Evolutionary conservation across 1,284 basidiomycete genomes (phyloP), one percentile per base, ranked within the genome.

Genomic region (Salmacisia buchloeana): DNA sequence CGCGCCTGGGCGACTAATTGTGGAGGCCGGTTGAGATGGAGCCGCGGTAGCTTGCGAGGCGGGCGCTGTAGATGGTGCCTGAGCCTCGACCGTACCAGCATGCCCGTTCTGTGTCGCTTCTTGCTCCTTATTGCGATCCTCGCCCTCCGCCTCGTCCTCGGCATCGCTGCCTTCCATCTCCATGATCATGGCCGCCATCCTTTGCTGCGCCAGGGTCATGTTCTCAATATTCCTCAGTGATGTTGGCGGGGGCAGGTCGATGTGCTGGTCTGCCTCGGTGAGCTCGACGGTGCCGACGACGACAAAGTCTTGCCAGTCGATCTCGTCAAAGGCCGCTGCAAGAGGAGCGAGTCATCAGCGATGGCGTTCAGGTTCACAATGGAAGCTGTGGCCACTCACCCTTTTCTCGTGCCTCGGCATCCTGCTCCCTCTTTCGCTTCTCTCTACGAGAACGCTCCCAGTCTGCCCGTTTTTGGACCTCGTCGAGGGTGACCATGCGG

Each of bases 301-400:
- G 59, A 94, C 92, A 82, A 97, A 98, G 81, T 98, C 96, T 77
- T 98, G 92, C 96, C 96, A 99, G 80, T 98, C 96, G 76, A 99
- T 97, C 78, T 94, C 91, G 56, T 92, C 90, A 77, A 97, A 78
- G 12, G 71, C 68, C 38, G 70, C 70, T 59, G 52, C 21, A 25
- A 34, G 29, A 18, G 13, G 29, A 63, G 57, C 9, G 3, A 58
- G 56, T 43, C 9, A 33, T 33, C 27, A 25, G 18, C 15, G 33
- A 36, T 43, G 21, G 25, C 35, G 18, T 9, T 29, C 15, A 58
- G 23, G 5, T 10, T 25, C 18, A 27, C 21, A 60, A 21, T 27
- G 41, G 10, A 45, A 46, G 49, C 39, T 23, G 9, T 43, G 2
- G 15, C 2, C n/a, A 60, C 57, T 54, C 52, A 58, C 64, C 41